Percentiles rank a stretch among this genome's conserved stretches.
These are phyloP conservation scores for Colletotrichum agaves DNA, from an alignment of 2,329 filamentous ascomycete genomes.

Conservation along the genomic window DNA sequence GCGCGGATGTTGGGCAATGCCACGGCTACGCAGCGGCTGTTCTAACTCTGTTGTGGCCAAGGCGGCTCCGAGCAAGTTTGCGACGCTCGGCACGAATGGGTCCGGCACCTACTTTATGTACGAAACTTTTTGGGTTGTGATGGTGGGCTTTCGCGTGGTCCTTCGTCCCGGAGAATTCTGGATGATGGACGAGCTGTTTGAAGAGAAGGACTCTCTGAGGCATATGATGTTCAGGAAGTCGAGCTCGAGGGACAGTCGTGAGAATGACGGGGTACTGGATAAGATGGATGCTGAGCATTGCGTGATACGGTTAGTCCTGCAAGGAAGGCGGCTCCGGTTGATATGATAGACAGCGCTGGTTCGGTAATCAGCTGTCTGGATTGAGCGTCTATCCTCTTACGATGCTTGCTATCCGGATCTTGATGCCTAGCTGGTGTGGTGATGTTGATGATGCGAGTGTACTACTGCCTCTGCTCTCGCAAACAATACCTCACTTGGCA, in stretches of 20 bases:
- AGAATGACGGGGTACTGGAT: conserved; percentile 8
- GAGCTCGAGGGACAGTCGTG: neutral
- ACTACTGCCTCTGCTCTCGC: no score
- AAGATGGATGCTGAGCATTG: conserved; percentile 21
- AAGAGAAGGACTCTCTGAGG: conserved; percentile 12
- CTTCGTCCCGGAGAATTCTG: conserved; percentile 63
- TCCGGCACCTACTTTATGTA: conserved; percentile 68
- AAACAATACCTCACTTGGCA: no score
- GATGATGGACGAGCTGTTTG: conserved; percentile 46
- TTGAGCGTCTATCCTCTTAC: neutral
- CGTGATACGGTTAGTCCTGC: neutral
- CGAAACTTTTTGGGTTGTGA: conserved; percentile 65
- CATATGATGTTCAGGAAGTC: conserved; percentile 15
- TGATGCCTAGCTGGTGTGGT: no score
- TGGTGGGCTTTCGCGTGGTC: conserved; percentile 61
- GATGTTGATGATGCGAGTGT: no score
- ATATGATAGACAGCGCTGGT: fast-evolving
- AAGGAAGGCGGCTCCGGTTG: no score
- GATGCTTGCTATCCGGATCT: no score
- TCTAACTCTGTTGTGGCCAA: conserved; percentile 73
- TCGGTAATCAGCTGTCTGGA: no score
- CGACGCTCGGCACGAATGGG: conserved; percentile 42
- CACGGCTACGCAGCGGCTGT: conserved; percentile 71
- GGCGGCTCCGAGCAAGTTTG: conserved; percentile 70
- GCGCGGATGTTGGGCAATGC: conserved; percentile 70